Evolutionary conservation across 2,329 filamentous ascomycete genomes (phyloP), one percentile per base, ranked within the genome.

Genomic region (Aureobasidium sp.): DNA sequence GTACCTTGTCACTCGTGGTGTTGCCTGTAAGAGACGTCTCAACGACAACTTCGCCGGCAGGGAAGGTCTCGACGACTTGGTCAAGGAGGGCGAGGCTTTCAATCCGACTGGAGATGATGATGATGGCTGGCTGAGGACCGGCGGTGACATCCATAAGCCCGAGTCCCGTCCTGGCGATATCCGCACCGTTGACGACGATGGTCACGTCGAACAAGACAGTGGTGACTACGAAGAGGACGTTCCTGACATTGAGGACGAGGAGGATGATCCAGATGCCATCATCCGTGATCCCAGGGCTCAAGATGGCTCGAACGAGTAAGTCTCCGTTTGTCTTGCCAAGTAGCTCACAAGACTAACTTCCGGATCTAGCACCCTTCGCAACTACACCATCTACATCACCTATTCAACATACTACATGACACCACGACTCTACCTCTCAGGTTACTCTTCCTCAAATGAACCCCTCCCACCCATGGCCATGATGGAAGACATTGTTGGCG

Each of bases 331-430:
- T 3, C 51, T 27, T 3, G 5, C 10, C 13, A 48, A 20, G 20
- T n/a, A 27, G 3, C n/a, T 3, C 8, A 29, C 37, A 70, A 72
- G 47, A 70, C 61, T 50, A 37, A 26, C 27, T n/a, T 44, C 20
- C 13, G 13, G 5, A 26, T 7, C 58, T 67, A 96, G 90, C 62
- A 87, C 89, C 87, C 65, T 90, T 57, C 89, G 94, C 68, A 96
- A 90, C n/a, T 99, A 99, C 76, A 96, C 89, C 48, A 87, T 99
- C 67, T 99, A 99, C 82, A 97, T 99, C 71, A 94, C 91, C 77
- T 99, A 99, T 79, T 90, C 92, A 5, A 89, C 92, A 41, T 97
- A 96, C 80, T 99, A 97, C 78, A 89, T 91, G 68, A 97, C 94
- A 4, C 94, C 94, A 0, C 90, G 94, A 37, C 85, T 97, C 70